Evolutionary conservation across 805 yeast genomes (phyloP).

Genomic region (Yarrowia hollandica): DNA sequence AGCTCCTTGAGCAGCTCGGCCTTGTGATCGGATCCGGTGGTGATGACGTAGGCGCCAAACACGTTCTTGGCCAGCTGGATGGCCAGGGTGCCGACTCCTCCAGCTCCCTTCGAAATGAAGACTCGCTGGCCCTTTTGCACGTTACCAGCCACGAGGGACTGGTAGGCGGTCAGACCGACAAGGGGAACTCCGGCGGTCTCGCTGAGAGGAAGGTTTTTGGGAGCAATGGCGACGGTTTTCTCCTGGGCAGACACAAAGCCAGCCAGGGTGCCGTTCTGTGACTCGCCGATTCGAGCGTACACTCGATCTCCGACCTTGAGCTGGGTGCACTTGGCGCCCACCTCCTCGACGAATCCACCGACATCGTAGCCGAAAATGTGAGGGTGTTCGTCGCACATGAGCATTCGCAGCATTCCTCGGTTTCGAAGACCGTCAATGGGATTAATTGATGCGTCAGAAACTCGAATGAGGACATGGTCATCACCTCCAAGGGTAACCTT

Average conservation of each 20-base stretch:
- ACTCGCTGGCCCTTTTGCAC: conserved; percentile 32
- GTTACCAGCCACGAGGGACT: conserved; percentile 19
- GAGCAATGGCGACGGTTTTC: conserved; percentile 30
- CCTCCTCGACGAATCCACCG: conserved; percentile 37
- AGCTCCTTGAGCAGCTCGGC: conserved; percentile 29
- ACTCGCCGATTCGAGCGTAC: conserved; percentile 27
- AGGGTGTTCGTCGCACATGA: conserved; percentile 39
- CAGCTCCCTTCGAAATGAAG: conserved; percentile 32
- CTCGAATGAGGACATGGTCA: conserved; percentile 33
- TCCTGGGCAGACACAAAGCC: conserved; percentile 31
- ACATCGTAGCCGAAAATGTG: conserved; percentile 34
- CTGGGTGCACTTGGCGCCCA: conserved; percentile 33
- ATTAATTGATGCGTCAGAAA: conserved; percentile 36
- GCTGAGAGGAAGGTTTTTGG: conserved; percentile 33
- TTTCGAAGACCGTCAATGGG: conserved; percentile 36
- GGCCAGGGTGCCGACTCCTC: conserved; percentile 33
- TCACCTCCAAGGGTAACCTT: background rate
- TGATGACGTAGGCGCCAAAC: conserved; percentile 32
- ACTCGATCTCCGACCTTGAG: conserved; percentile 36
- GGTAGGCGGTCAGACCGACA: conserved; percentile 32
- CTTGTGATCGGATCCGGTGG: conserved; percentile 36
- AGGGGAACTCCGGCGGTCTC: conserved; percentile 35
- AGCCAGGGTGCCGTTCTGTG: conserved; percentile 33
- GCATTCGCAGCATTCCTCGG: conserved; percentile 28
- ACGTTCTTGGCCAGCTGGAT: conserved; percentile 34